These are phyloP conservation scores for Wickerhamomyces chambardii DNA, from an alignment of 805 yeast genomes.

Conservation along the genomic window DNA sequence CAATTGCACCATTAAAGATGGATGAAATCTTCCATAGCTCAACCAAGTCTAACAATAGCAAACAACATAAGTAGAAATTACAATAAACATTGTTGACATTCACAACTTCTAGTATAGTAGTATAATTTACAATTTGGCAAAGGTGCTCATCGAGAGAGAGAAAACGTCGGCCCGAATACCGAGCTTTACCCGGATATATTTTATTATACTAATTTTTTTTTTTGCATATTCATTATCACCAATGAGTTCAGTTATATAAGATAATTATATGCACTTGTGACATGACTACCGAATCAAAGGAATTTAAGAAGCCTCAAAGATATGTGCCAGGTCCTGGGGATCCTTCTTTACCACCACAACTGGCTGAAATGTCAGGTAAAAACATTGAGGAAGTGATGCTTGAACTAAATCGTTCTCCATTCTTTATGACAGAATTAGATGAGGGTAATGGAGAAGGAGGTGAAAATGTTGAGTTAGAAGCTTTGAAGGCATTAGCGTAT, in stretches of 20 bases:
- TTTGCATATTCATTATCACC: no score
- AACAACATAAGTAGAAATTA: conserved; percentile 45
- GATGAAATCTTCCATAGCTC: conserved; percentile 57
- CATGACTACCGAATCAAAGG: no score
- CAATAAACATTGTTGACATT: no score
- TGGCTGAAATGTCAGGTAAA: conserved; percentile 52
- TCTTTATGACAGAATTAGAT: conserved; percentile 87
- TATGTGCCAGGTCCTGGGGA: conserved; percentile 45
- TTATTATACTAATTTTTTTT: no score
- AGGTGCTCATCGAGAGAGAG: no score
- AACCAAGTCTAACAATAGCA: conserved; percentile 30
- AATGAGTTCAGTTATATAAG: no score
- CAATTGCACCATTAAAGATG: conserved; percentile 58
- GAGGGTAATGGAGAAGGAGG: conserved; percentile 73
- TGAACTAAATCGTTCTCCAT: conserved; percentile 79
- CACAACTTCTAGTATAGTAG: no score
- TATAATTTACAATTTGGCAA: no score
- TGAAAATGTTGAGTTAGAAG: conserved; percentile 70
- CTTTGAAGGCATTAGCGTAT: conserved; percentile 82
- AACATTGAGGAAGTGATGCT: conserved; percentile 66
- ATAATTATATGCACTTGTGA: no score
- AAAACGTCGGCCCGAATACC: no score
- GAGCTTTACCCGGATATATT: no score
- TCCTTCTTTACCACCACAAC: conserved; percentile 76
- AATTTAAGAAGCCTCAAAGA: conserved; percentile 21